Conservation (phyloP, 225 moss, liverwort and hornwort genomes). For the Straminergon stramineum region DNA sequence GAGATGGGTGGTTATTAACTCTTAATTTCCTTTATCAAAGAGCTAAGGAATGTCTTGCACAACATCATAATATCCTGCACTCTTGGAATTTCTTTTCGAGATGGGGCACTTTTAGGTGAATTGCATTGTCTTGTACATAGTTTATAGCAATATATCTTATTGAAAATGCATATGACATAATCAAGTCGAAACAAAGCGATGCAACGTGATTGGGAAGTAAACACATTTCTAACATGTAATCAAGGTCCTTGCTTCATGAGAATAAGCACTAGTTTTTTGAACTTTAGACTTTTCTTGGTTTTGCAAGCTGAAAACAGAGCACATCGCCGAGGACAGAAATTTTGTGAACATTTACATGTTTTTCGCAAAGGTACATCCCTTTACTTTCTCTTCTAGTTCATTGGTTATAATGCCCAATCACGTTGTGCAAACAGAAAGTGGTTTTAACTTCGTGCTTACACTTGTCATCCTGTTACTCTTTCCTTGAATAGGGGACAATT, state of each 20-base stretch:
- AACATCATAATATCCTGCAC: background rate
- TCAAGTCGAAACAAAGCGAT: background rate
- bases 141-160: background rate
- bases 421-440: background rate
- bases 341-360: conserved; percentile 57
- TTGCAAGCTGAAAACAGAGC: conserved; percentile 60
- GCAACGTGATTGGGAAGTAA: background rate
- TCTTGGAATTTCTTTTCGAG: conserved; percentile 1
- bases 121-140: background rate
- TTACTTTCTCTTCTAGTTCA: background rate
- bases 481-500: conserved; percentile 24
- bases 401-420: background rate
- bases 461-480: background rate
- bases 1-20: background rate
- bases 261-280: background rate
- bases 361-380: conserved; percentile 23
- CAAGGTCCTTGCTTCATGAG: background rate
- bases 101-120: background rate
- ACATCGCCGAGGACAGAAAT: conserved; percentile 54
- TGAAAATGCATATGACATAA: background rate
- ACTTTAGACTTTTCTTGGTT: background rate
- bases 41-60: background rate
- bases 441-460: background rate
- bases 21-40: background rate
- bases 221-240: background rate